Evolutionary conservation across 2,329 filamentous ascomycete genomes (phyloP).

Genomic region (Epichloe uncinata): DNA sequence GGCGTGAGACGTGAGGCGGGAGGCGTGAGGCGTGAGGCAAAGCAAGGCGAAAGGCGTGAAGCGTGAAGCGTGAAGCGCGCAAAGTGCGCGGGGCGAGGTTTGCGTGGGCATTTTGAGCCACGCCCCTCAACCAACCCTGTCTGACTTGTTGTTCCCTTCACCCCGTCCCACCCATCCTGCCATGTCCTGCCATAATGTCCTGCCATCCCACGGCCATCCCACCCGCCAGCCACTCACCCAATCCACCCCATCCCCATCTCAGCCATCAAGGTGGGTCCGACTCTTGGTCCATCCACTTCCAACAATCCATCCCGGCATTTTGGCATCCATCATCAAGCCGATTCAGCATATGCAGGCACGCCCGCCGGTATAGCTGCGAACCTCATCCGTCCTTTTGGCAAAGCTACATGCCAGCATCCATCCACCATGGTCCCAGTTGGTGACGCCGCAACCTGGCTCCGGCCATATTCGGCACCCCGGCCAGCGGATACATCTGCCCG

Average conservation of each 20-base stretch:
- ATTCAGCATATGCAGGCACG: slow-evolving; percentile 3
- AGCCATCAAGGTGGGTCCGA: background rate
- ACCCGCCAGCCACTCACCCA: background rate
- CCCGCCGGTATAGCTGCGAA: background rate
- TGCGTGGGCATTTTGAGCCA: too few species aligned
- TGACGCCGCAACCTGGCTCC: background rate
- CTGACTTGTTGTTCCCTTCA: too few species aligned
- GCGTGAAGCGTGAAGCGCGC: too few species aligned
- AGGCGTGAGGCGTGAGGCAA: too few species aligned
- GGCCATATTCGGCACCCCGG: background rate
- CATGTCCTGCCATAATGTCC: too few species aligned
- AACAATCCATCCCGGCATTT: slow-evolving; percentile 2
- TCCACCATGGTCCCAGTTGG: background rate
- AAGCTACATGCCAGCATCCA: background rate
- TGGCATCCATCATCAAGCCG: slow-evolving; percentile 1
- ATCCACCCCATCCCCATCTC: background rate
- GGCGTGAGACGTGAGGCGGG: too few species aligned
- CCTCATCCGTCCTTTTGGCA: slow-evolving; percentile 2
- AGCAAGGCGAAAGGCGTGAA: too few species aligned
- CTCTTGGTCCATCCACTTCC: background rate
- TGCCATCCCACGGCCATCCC: background rate
- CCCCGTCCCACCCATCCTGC: too few species aligned
- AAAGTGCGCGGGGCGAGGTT: too few species aligned
- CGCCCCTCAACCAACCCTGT: too few species aligned
- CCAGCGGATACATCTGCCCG: background rate